Percentiles rank a stretch among this genome's conserved stretches.
phyloP scores from a whole-genome alignment of 208 protist species.

The Leishmania gerbilli region DNA sequence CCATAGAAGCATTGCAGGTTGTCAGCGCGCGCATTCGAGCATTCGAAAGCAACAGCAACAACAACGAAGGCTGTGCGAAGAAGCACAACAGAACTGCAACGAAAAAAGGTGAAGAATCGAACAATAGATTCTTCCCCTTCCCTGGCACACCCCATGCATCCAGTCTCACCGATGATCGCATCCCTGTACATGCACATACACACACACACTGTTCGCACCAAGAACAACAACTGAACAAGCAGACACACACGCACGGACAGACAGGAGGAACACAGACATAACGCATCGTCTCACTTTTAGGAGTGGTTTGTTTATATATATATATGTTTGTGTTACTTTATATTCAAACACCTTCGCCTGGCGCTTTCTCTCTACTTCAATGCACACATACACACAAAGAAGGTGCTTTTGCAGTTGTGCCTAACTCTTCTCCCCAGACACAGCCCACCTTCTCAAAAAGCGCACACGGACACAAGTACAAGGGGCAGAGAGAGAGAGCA shows the following conservation, averaged over 20 bases:
- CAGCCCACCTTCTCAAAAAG: neutral
- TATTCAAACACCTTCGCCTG: constrained; percentile 7
- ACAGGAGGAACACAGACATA: neutral
- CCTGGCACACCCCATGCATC: neutral
- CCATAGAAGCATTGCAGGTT: neutral
- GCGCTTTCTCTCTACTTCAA: constrained; percentile 8
- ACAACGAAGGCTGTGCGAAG: neutral
- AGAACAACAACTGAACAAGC: neutral
- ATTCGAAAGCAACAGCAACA: neutral
- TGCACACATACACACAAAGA: constrained; percentile 13
- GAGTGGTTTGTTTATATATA: neutral
- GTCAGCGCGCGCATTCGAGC: neutral
- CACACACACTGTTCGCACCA: neutral
- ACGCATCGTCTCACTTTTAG: neutral
- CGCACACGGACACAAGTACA: neutral
- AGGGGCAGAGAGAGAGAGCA: neutral
- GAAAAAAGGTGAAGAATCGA: neutral
- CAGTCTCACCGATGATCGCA: neutral
- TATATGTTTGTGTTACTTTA: neutral
- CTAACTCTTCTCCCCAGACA: neutral
- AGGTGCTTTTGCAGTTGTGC: neutral
- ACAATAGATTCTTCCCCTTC: neutral
- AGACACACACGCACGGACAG: neutral
- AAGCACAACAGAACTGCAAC: neutral
- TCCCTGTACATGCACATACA: neutral